Base-by-base conservation (phyloP, 306 rosid genomes). In the Neltuma alba region DNA sequence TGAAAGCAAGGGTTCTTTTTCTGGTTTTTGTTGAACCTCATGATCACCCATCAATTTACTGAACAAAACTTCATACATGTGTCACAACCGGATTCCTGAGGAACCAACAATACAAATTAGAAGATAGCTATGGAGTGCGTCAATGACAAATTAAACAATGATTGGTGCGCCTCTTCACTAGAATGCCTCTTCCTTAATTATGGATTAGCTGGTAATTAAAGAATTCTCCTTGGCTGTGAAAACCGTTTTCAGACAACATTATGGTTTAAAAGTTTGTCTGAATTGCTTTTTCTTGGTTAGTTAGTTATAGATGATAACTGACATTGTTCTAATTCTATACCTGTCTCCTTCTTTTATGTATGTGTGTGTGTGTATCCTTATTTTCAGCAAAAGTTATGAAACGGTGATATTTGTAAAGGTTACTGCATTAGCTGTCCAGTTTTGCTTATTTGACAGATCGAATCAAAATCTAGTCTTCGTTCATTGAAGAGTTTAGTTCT, bases 41-140 rank as follows among this genome's bases (percentile, higher is more conserved):
- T 88, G 85, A 72, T 23, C 81, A 50, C 72, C 90, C 97, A 90
- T 94, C 83, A 87, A 63, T 63, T 79, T 64, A 28, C 63, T 64
- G 34, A 40, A 70, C 27, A 44, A 37, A 25, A 31, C 75, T 58
- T 75, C 85, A 75, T 60, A 28, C 8, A n/a, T 16, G 3, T 13
- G 61, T 63, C 13, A 15, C 20, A 37, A 42, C 41, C 68, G 63
- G 15, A 33, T 65, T 65, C 78, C 85, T 87, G 66, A 60, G 8
- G 38, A 60, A 14, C 38, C 37, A 28, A 30, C 10, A 15, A 60
- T 60, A 3, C 6, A 61, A 28, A 15, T 30, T 31, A 6, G 36
- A 31, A 30, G 40, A 11, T 14, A 7, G 8, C 25, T 23, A 57
- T n/a, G 28, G 60, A 23, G 30, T 21, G 62, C 2, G 12, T 27